These are phyloP conservation scores for Suillus subluteus DNA, from an alignment of 768 basidiomycete species.

Conservation along the genomic window DNA sequence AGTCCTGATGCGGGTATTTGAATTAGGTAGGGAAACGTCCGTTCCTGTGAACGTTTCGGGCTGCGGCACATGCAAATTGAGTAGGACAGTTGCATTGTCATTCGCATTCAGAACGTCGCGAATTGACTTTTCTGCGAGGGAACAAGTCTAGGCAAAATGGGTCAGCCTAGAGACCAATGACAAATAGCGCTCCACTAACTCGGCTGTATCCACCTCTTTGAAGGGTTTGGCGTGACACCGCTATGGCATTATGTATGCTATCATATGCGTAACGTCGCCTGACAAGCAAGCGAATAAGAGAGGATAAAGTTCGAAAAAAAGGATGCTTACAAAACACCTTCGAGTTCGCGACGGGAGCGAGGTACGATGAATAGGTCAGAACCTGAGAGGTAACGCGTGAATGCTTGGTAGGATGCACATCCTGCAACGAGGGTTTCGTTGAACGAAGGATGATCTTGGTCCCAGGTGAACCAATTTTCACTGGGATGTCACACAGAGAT, in stretches of 20 bases:
- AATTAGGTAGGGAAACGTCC: slow-evolving; percentile 12
- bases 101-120: slow-evolving; percentile 66
- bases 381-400: slow-evolving; percentile 73
- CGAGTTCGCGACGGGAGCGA: slow-evolving; percentile 63
- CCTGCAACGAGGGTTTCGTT: slow-evolving; percentile 77
- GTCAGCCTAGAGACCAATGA: neutral
- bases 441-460: slow-evolving; percentile 67
- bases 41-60: slow-evolving; percentile 20
- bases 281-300: slow-evolving; percentile 17
- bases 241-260: slow-evolving; percentile 79
- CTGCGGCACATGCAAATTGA: slow-evolving; percentile 58
- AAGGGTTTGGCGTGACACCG: slow-evolving; percentile 65
- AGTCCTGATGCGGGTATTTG: slow-evolving; percentile 27
- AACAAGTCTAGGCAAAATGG: slow-evolving; percentile 53
- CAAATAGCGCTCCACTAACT: slow-evolving; percentile 38
- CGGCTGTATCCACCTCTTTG: slow-evolving; percentile 58
- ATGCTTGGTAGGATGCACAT: slow-evolving; percentile 80
- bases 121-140: slow-evolving; percentile 73
- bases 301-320: neutral
- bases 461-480: slow-evolving; percentile 72
- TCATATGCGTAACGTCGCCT: slow-evolving; percentile 80
- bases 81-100: slow-evolving; percentile 67
- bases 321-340: slow-evolving; percentile 66
- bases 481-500: slow-evolving; percentile 40
- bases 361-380: slow-evolving; percentile 75